These are phyloP conservation scores for Phytopythium chamaehyphon DNA, from an alignment of 352 stramenopile species.

Conservation along the genomic window DNA sequence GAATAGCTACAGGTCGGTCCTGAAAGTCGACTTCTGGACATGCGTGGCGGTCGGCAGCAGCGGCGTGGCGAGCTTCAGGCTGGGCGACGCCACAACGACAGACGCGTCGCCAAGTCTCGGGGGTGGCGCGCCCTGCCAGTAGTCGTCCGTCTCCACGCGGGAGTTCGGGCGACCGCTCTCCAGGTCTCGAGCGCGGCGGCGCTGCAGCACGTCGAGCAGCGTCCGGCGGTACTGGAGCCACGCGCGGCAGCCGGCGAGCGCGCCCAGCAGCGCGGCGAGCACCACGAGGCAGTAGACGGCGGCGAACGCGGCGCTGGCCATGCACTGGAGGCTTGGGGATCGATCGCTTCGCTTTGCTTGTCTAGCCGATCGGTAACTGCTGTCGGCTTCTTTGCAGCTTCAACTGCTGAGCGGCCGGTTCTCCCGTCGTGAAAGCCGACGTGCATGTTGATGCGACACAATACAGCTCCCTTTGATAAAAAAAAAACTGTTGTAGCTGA, in stretches of 20 bases:
- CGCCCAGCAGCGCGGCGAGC: constrained; percentile 21
- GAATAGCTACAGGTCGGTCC: constrained; percentile 3
- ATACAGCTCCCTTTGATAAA: too few relatives aligned
- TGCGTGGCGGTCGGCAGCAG: neutral
- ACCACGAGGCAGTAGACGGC: constrained; percentile 27
- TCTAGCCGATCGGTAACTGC: neutral
- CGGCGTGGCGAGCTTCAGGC: neutral
- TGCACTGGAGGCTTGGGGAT: neutral
- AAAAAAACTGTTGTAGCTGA: too few relatives aligned
- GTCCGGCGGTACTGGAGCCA: constrained; percentile 20
- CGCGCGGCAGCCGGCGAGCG: constrained; percentile 17
- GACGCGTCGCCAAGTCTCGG: neutral
- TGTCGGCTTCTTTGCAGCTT: too few relatives aligned
- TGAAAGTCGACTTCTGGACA: neutral
- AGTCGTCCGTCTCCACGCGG: constrained; percentile 18
- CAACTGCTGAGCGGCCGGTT: too few relatives aligned
- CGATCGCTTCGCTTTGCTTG: neutral
- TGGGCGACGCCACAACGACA: neutral
- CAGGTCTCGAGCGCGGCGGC: constrained; percentile 25
- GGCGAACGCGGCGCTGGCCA: constrained; percentile 17
- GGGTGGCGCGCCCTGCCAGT: constrained; percentile 12
- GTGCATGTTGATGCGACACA: too few relatives aligned
- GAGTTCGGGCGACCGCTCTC: constrained; percentile 9
- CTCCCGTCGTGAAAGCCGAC: too few relatives aligned
- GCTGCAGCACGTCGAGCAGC: constrained; percentile 20